phyloP scores from a whole-genome alignment of 1,284 basidiomycete species.

The Moesziomyces sp. region DNA sequence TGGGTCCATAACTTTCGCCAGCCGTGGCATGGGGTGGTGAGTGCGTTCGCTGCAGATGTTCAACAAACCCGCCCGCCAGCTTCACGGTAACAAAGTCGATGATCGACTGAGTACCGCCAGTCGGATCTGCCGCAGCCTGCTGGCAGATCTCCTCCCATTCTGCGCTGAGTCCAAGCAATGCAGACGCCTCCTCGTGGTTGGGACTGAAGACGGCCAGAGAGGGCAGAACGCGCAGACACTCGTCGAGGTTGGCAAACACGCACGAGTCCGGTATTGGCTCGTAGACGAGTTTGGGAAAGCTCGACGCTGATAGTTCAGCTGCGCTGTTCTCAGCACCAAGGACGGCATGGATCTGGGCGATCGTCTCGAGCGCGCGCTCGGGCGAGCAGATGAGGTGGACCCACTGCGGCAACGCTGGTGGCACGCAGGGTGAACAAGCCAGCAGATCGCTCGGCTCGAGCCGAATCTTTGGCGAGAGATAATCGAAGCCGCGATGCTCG shows the following conservation, averaged over 20 bases:
- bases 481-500: slow-evolving; percentile 79
- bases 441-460: slow-evolving; percentile 78
- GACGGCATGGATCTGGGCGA: slow-evolving; percentile 74
- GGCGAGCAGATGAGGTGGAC: slow-evolving; percentile 90
- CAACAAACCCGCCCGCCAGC: slow-evolving; percentile 19
- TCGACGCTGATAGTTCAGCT: slow-evolving; percentile 74
- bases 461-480: slow-evolving; percentile 79
- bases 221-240: slow-evolving; percentile 75
- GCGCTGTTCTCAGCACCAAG: slow-evolving; percentile 13
- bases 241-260: slow-evolving; percentile 75
- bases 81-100: slow-evolving; percentile 22
- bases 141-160: slow-evolving; percentile 22
- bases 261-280: slow-evolving; percentile 80
- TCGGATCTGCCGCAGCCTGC: background rate
- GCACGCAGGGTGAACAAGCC: slow-evolving; percentile 70
- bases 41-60: slow-evolving; percentile 1
- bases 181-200: slow-evolving; percentile 70
- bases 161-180: slow-evolving; percentile 59
- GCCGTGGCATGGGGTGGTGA: background rate
- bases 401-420: slow-evolving; percentile 71
- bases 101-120: slow-evolving; percentile 2
- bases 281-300: slow-evolving; percentile 74
- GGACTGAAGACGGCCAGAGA: slow-evolving; percentile 74
- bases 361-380: slow-evolving; percentile 76
- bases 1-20: slow-evolving; percentile 18